Evolutionary conservation across 495 filamentous ascomycete species (phyloP).

Genomic region (Podospora fimiseda): DNA sequence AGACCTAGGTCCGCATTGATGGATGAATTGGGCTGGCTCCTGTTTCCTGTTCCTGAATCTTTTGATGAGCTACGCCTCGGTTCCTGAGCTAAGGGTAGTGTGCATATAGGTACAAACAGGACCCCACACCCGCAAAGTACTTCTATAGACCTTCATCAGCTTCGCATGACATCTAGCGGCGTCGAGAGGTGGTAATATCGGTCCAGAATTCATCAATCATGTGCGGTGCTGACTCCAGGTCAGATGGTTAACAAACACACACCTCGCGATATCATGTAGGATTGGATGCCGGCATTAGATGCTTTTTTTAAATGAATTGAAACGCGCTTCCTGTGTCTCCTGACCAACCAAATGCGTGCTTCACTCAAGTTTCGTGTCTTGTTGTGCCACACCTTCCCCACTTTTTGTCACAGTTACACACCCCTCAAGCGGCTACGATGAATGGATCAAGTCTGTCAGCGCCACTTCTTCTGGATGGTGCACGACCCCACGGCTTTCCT

Average conservation of each 20-base stretch:
- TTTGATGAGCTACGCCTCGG: background rate
- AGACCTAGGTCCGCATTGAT: background rate
- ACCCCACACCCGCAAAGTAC: too few relatives aligned
- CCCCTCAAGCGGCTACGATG: background rate
- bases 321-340: slow-evolving; percentile 22
- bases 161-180: too few relatives aligned
- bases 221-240: background rate
- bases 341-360: slow-evolving; percentile 29
- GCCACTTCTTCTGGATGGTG: too few relatives aligned
- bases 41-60: background rate
- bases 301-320: slow-evolving; percentile 30
- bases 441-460: background rate
- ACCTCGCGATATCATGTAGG: slow-evolving; percentile 3
- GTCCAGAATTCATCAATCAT: background rate
- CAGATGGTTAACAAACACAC: slow-evolving; percentile 3
- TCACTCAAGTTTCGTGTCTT: slow-evolving; percentile 27
- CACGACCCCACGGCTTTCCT: too few relatives aligned
- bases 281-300: slow-evolving; percentile 21
- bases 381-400: slow-evolving; percentile 13
- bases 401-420: slow-evolving; percentile 1
- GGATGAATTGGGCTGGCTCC: background rate
- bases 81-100: slow-evolving; percentile 12
- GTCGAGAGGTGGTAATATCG: too few relatives aligned
- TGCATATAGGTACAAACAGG: too few relatives aligned
- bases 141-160: too few relatives aligned